Evolutionary conservation across 768 basidiomycete species (phyloP), one percentile per base, ranked within the genome.

Genomic region (Cyclocybe cylindracea): DNA sequence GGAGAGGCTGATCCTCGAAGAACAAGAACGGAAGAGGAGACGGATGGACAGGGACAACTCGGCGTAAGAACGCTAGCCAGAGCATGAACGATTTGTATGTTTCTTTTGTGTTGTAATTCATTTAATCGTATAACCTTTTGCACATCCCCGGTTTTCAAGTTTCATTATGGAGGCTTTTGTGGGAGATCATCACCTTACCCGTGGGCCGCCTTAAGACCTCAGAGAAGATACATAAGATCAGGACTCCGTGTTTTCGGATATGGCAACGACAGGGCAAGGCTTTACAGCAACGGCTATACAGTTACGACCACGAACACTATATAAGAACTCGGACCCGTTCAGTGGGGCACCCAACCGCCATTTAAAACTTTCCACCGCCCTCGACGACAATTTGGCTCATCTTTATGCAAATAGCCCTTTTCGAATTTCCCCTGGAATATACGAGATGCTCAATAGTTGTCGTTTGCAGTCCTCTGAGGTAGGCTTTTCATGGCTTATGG

Each of bases 21-120:
- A 97, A 29, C 89, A 91, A 71, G 92, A 93, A 68, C 78, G 93
- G 64, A 95, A 96, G 70, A 79, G 86, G 66, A 76, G 92, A 57
- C 74, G 83, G 57, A 86, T 89, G 84, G 89, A 89, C 39, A 65
- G 75, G 53, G 75, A 77, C 56, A 70, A 70, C 50, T 48, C 53
- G 34, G 53, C 59, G 61, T 68, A 59, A 64, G 32, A 31, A 10
- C 14, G 51, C 24, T 48, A 41, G n/a, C 51, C 48, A 48, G 40
- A 35, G 39, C 46, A 46, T 58, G 51, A 5, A 24, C 24, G 24
- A 24, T 24, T 16, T 54, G 53, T 58, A 54, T 64, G 55, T 58
- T 54, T 24, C 24, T 24, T 59, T 60, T 41, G 51, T 55, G 50
- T 56, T 59, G 55, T 63, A 63, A 50, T 39, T 50, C 42, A 44